Base-by-base conservation (phyloP, 306 rosid genomes). In the Castanea crenata region DNA sequence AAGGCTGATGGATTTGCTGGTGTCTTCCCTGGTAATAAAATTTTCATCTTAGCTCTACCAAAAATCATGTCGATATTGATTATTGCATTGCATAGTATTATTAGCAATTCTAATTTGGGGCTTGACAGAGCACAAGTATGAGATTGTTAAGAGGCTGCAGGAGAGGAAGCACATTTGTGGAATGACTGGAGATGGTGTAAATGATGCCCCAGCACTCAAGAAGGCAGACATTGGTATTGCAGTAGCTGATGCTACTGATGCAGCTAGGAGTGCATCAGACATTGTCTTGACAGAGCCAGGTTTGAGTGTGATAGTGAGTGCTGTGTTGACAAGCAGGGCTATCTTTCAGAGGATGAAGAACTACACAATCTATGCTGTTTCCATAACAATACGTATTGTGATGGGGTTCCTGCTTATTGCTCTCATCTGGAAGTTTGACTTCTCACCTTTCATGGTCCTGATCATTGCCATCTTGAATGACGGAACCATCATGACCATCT, bases 1-100 rank as follows among this genome's bases (percentile, higher is more conserved):
- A 90, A 89, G 90, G 98, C 98, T 41, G 98, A 94, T 77, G 98
- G 98, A 57, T 94, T 94, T 76, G 98, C 98, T 3, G 98, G 98
- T 71, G 98, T 94, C 79, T 94, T 94, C 84, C 98, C 98, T 1
- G 98, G 98, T 93, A 91, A 86, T 23, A 7, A 83, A 8, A 52
- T 7, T 35, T 73, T 78, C 35, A 56, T 25, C 13, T 20, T 52
- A 34, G 61, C 59, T 56, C 46, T 59, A 52, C n/a, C 18, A 20
- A 38, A 2, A 38, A 18, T 16, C 3, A 74, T 11, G 46, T 27
- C 27, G 41, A 23, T 57, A 57, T 49, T 49, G 15, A 49, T 49
- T 49, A 49, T 34, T n/a, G 8, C 18, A 71, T 58, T 71, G 56
- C 10, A 10, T 35, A 35, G 27, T 18, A 68, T 6, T n/a, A 18